Conservation (phyloP, 768 basidiomycete genomes). For the Gloeopeniophorella convolvens region DNA sequence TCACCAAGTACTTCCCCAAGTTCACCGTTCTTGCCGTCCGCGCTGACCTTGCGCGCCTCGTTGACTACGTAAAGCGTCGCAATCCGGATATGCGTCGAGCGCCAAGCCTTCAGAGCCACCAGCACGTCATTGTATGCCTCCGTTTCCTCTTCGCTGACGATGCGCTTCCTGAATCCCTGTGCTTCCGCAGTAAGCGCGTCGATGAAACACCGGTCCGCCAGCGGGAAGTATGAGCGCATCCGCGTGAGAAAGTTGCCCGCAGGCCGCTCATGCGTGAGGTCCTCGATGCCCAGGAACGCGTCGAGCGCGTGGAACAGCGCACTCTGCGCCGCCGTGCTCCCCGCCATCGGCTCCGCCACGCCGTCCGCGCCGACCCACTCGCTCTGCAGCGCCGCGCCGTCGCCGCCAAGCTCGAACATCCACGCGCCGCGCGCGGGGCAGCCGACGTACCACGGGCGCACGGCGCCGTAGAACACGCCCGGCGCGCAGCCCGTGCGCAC, state of each 20-base stretch:
- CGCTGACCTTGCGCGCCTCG: background rate
- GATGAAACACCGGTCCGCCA: background rate
- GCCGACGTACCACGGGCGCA: constrained; percentile 4
- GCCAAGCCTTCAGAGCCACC: background rate
- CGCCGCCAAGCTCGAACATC: constrained; percentile 2
- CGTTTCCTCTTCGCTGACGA: background rate
- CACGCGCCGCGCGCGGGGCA: background rate
- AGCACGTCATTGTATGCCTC: background rate
- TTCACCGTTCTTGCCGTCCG: background rate
- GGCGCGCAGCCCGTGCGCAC: background rate
- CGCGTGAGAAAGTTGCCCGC: constrained; percentile 3
- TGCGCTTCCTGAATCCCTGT: background rate
- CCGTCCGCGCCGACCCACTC: background rate
- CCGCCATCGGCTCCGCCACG: background rate
- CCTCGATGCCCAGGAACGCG: constrained; percentile 4
- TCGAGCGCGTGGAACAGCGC: constrained; percentile 5
- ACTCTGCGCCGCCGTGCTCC: constrained; percentile 5
- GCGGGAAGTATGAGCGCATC: constrained; percentile 3
- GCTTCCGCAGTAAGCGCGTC: background rate
- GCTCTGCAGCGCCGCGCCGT: background rate
- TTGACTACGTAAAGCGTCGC: constrained; percentile 5
- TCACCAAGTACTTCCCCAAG: background rate
- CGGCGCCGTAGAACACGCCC: background rate
- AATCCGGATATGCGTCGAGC: constrained; percentile 1
- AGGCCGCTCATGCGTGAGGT: background rate